Evolutionary conservation across 2,329 filamentous ascomycete species (phyloP).

Genomic region (Nigrospora sphaerica): DNA sequence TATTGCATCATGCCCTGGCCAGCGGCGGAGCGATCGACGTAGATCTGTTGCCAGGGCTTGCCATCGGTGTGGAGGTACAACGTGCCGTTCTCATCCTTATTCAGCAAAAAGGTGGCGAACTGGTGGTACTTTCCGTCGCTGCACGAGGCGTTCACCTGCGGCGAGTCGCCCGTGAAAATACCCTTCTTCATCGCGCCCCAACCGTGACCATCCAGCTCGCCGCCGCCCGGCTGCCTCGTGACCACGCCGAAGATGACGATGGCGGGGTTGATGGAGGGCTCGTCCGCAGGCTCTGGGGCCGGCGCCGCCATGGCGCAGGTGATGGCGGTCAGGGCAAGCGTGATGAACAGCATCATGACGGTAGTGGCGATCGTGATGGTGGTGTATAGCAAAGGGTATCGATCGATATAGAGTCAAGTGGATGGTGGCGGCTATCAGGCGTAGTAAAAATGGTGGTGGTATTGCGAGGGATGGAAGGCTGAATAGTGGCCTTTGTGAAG

Average conservation of each 20-base stretch:
- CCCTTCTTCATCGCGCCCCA: conserved; percentile 36
- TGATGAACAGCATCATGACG: conserved; percentile 1
- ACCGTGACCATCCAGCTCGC: conserved; percentile 35
- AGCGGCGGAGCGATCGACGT: conserved; percentile 50
- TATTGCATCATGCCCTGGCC: conserved; percentile 37
- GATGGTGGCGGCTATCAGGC: too few relatives aligned
- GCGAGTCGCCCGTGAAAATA: conserved; percentile 28
- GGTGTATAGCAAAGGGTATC: too few relatives aligned
- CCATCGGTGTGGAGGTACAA: conserved; percentile 38
- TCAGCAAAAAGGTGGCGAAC: conserved; percentile 42
- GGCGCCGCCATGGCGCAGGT: conserved; percentile 19
- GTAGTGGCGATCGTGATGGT: too few relatives aligned
- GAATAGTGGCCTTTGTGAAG: too few relatives aligned
- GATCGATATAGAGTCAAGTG: too few relatives aligned
- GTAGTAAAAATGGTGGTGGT: too few relatives aligned
- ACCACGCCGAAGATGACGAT: conserved; percentile 24
- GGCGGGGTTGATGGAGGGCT: conserved; percentile 37
- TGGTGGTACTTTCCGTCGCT: conserved; percentile 23
- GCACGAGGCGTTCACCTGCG: conserved; percentile 41
- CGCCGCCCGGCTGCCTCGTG: conserved; percentile 29
- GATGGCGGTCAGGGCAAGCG: not conserved
- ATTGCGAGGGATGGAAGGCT: too few relatives aligned
- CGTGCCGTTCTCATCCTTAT: conserved; percentile 23
- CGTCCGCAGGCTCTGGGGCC: conserved; percentile 13
- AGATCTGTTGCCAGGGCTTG: conserved; percentile 38